phyloP scores from a whole-genome alignment of 2,329 filamentous ascomycete genomes.

The Talaromyces sp. region DNA sequence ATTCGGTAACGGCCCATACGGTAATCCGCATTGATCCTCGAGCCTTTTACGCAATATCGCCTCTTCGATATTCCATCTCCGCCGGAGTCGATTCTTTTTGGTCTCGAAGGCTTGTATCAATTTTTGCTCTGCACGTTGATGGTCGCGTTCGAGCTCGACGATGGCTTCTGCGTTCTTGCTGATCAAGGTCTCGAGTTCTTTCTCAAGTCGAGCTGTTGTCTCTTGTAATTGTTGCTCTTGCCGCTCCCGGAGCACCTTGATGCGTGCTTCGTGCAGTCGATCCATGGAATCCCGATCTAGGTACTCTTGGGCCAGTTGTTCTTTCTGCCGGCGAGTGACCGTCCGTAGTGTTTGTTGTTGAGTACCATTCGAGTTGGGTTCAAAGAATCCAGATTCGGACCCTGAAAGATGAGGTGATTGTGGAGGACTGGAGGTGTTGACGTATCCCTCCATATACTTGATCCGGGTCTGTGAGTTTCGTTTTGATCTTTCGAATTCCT shows the following conservation, averaged over 20 bases:
- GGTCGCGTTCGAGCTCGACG: slow-evolving; percentile 31
- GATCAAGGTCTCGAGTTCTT: slow-evolving; percentile 33
- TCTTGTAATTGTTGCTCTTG: slow-evolving; percentile 40
- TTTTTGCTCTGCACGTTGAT: slow-evolving; percentile 30
- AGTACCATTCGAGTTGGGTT: slow-evolving; percentile 11
- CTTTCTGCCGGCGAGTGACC: slow-evolving; percentile 39
- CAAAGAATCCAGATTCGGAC: slow-evolving; percentile 16
- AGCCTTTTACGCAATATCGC: slow-evolving; percentile 37
- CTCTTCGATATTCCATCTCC: slow-evolving; percentile 41
- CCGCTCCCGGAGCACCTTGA: slow-evolving; percentile 45
- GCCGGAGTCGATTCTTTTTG: slow-evolving; percentile 31
- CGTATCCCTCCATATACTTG: slow-evolving; percentile 46
- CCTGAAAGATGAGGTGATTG: slow-evolving; percentile 20
- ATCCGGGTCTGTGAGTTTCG: slow-evolving; percentile 40
- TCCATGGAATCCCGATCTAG: slow-evolving; percentile 41
- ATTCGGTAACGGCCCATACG: slow-evolving; percentile 37
- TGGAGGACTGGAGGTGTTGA: slow-evolving; percentile 37
- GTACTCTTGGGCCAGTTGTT: slow-evolving; percentile 42
- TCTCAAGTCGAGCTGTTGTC: slow-evolving; percentile 35
- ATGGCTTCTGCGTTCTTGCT: slow-evolving; percentile 29
- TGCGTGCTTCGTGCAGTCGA: slow-evolving; percentile 39
- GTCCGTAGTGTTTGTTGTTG: slow-evolving; percentile 23
- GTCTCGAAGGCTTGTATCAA: slow-evolving; percentile 28
- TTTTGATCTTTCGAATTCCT: slow-evolving; percentile 42
- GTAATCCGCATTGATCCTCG: slow-evolving; percentile 31